A percentile compares a stretch with the other conserved stretches of the same genome.
Conservation (phyloP, 106 monocot genomes). For the Dactylorhiza incarnata region DNA sequence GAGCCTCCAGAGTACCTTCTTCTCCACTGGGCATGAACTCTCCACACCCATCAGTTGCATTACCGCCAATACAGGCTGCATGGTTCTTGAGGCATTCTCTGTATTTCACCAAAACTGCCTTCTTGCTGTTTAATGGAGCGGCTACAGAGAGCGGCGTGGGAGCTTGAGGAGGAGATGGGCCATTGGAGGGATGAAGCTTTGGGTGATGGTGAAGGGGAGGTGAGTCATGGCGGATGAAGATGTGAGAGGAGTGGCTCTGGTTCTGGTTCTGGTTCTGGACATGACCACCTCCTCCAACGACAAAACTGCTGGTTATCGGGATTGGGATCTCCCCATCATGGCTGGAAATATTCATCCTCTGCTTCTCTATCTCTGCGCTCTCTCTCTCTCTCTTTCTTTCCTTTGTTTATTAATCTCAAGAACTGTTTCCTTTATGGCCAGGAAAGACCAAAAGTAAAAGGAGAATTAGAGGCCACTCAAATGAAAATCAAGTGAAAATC, state of each 20-base stretch:
- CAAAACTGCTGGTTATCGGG: slow-evolving; percentile 30
- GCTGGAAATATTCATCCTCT: slow-evolving; percentile 24
- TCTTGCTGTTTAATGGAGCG: slow-evolving; percentile 8
- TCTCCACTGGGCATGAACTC: slow-evolving; percentile 80
- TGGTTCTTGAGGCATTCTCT: slow-evolving; percentile 74
- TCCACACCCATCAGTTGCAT: slow-evolving; percentile 60
- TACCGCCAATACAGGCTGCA: slow-evolving; percentile 58
- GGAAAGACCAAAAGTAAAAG: slow-evolving; percentile 9
- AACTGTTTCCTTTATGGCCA: slow-evolving; percentile 7
- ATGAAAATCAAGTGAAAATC: not conserved
- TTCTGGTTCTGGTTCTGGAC: not conserved
- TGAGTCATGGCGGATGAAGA: not conserved
- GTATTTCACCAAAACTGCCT: slow-evolving; percentile 34
- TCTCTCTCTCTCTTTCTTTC: not conserved
- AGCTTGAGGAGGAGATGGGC: not conserved
- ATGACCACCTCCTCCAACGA: slow-evolving; percentile 1
- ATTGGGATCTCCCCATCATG: slow-evolving; percentile 25
- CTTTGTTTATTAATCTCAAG: not conserved
- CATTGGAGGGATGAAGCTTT: slow-evolving; percentile 9
- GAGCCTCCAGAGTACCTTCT: slow-evolving; percentile 54
- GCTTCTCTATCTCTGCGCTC: slow-evolving; percentile 7
- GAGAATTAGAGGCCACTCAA: not conserved
- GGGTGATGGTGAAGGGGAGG: slow-evolving; percentile 13
- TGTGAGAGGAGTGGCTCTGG: slow-evolving; percentile 1
- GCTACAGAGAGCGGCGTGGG: slow-evolving; percentile 2